Evolutionary conservation across 345 rosid genomes (phyloP).

Genomic region (Citrus sinensis): DVS_A1.0 CM039161.1:17973001-17973500

Average conservation of each 20-base stretch:
- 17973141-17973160: neutral
- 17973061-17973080: neutral
- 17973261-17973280: neutral
- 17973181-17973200: neutral
- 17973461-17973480: neutral
- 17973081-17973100: neutral
- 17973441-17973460: neutral
- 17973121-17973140: neutral
- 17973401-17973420: neutral
- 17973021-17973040: neutral
- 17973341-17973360: too few species aligned
- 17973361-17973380: neutral
- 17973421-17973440: neutral
- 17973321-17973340: neutral
- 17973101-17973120: neutral
- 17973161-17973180: neutral
- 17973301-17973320: neutral
- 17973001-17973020: neutral
- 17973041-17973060: neutral
- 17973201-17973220: neutral
- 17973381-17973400: neutral
- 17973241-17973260: neutral
- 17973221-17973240: neutral
- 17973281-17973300: neutral
- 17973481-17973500: neutral